phyloP scores from a whole-genome alignment of 73 alveolate genomes.

The Chromera velia region DNA sequence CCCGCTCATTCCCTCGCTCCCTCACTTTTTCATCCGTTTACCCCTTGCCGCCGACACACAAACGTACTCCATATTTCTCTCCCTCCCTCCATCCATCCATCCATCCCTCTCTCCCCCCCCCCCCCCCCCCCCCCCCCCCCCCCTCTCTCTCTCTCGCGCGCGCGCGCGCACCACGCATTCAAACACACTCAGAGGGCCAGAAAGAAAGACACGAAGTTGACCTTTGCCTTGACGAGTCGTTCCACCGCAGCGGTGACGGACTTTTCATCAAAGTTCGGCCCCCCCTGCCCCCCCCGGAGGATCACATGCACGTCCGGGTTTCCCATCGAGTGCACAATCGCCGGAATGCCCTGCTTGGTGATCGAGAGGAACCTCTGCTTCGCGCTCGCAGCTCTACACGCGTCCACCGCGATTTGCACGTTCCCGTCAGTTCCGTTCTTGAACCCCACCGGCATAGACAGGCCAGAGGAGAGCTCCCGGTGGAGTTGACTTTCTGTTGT shows the following conservation, averaged over 20 bases:
- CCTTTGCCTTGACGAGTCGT: neutral
- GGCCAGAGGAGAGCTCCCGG: slow-evolving; percentile 32
- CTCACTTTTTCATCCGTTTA: too few species aligned
- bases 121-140: too few species aligned
- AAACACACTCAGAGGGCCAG: too few species aligned
- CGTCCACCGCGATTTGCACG: slow-evolving; percentile 3
- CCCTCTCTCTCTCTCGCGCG: too few species aligned
- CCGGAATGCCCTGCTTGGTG: neutral
- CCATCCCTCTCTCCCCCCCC: neutral
- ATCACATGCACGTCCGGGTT: slow-evolving; percentile 35
- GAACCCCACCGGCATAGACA: slow-evolving; percentile 42
- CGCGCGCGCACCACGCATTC: too few species aligned
- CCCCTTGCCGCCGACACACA: neutral
- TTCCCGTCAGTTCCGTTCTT: slow-evolving; percentile 19
- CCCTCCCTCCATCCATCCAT: too few species aligned
- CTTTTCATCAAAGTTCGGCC: slow-evolving; percentile 20
- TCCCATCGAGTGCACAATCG: neutral
- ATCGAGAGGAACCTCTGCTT: too few species aligned
- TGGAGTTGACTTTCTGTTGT: slow-evolving; percentile 32
- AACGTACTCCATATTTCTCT: neutral
- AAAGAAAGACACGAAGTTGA: too few species aligned
- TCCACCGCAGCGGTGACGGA: neutral
- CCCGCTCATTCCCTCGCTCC: too few species aligned
- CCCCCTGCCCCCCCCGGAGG: slow-evolving; percentile 21
- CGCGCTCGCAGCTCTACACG: slow-evolving; percentile 6